Evolutionary conservation across 257 asterid genomes (phyloP).

Genomic region (Cordia subcordata): DNA sequence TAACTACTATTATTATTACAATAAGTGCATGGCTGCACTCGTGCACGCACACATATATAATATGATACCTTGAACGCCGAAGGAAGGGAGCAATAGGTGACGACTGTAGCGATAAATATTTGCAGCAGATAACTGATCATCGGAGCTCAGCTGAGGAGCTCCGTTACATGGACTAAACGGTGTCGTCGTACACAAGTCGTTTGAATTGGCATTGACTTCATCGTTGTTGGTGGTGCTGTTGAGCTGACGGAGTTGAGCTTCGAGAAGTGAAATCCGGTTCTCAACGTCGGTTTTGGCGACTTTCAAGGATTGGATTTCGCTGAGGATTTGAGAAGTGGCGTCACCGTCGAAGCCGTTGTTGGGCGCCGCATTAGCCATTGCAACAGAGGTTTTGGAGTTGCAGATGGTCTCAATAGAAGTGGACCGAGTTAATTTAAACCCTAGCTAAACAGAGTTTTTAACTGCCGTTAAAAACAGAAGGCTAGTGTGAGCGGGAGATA

Average conservation of each 20-base stretch:
- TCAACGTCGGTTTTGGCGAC: slow-evolving; percentile 39
- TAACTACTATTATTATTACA: not conserved
- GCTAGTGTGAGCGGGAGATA: too few relatives aligned
- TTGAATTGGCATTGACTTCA: slow-evolving; percentile 14
- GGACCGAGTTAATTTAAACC: not conserved
- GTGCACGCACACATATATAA: not conserved
- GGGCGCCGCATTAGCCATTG: slow-evolving; percentile 36
- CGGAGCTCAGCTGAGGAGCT: slow-evolving; percentile 1
- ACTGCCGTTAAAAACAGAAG: not conserved
- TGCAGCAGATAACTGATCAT: slow-evolving; percentile 50
- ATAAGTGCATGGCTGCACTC: not conserved
- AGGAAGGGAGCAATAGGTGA: slow-evolving; percentile 85
- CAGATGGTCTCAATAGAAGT: not conserved
- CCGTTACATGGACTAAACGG: slow-evolving; percentile 16
- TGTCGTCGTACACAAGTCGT: slow-evolving; percentile 10
- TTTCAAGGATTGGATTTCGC: slow-evolving; percentile 47
- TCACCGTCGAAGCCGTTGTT: slow-evolving; percentile 13
- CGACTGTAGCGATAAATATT: slow-evolving; percentile 90
- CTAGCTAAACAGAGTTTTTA: not conserved
- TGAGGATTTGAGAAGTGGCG: slow-evolving; percentile 43
- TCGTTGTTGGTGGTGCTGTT: slow-evolving; percentile 12
- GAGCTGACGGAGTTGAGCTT: slow-evolving; percentile 43
- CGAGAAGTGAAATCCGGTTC: slow-evolving; percentile 54
- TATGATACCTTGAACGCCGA: slow-evolving; percentile 51
- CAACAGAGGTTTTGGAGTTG: not conserved